Evolutionary conservation across 2,329 filamentous ascomycete species (phyloP).

Genomic region (Podosphaera xanthii): DNA sequence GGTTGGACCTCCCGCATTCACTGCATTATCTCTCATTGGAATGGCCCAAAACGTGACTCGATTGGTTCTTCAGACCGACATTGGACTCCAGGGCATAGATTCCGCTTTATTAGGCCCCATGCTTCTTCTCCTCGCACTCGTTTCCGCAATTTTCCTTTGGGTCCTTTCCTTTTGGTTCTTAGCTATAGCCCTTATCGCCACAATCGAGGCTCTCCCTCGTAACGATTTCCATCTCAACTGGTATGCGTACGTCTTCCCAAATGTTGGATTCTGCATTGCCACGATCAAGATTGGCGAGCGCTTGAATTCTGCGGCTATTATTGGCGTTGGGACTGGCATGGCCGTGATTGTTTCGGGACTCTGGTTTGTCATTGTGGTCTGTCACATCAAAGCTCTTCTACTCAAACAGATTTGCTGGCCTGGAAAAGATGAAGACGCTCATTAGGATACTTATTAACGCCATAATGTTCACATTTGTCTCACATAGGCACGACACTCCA

Average conservation of each 20-base stretch:
- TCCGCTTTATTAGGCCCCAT: slow-evolving; percentile 17
- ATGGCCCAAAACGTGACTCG: slow-evolving; percentile 32
- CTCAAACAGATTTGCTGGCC: slow-evolving; percentile 17
- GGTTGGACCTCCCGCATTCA: slow-evolving; percentile 53
- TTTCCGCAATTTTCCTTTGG: slow-evolving; percentile 37
- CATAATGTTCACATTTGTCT: too few species aligned
- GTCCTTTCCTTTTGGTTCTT: slow-evolving; percentile 35
- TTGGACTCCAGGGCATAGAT: slow-evolving; percentile 17
- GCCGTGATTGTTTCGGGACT: slow-evolving; percentile 20
- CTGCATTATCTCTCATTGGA: slow-evolving; percentile 43
- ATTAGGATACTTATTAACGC: not conserved
- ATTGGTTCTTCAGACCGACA: slow-evolving; percentile 6
- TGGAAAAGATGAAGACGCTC: slow-evolving; percentile 16
- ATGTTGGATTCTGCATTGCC: slow-evolving; percentile 33
- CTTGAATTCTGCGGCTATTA: slow-evolving; percentile 22
- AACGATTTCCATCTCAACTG: slow-evolving; percentile 35
- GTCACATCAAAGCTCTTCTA: slow-evolving; percentile 15
- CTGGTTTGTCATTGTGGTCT: slow-evolving; percentile 13
- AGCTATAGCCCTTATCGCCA: slow-evolving; percentile 19
- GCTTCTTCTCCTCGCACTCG: slow-evolving; percentile 18
- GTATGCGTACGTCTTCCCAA: slow-evolving; percentile 42
- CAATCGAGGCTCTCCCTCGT: slow-evolving; percentile 20
- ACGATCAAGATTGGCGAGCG: slow-evolving; percentile 30
- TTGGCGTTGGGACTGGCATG: slow-evolving; percentile 27
- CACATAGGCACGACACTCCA: too few species aligned